These are phyloP conservation scores for Paecilomyces niveus DNA, from an alignment of 2,329 filamentous ascomycete species.

Conservation along the genomic window DNA sequence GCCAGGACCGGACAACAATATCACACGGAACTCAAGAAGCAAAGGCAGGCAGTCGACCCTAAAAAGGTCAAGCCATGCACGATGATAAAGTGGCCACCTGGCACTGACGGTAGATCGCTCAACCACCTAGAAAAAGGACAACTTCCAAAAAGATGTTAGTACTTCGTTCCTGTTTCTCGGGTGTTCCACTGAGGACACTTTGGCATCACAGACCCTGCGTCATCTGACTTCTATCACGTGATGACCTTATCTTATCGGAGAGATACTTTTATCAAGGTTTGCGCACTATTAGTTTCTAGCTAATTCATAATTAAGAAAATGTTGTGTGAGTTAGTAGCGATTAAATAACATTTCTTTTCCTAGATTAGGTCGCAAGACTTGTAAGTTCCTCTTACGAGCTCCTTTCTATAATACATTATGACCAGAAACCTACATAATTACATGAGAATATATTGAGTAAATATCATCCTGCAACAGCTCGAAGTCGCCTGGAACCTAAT, in stretches of 20 bases:
- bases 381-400: too few relatives aligned
- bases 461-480: too few relatives aligned
- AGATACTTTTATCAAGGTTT: too few relatives aligned
- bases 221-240: neutral
- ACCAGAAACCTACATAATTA: too few relatives aligned
- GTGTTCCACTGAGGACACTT: constrained; percentile 7
- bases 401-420: too few relatives aligned
- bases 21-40: neutral
- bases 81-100: neutral
- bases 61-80: neutral
- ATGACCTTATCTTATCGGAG: neutral
- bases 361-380: too few relatives aligned
- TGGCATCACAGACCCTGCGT: constrained; percentile 2
- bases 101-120: neutral
- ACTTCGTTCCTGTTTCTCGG: neutral
- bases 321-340: too few relatives aligned
- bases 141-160: neutral
- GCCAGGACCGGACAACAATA: neutral
- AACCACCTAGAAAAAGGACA: neutral
- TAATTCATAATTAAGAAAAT: too few relatives aligned
- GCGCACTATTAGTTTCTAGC: too few relatives aligned
- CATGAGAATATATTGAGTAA: too few relatives aligned
- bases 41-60: neutral
- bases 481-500: too few relatives aligned
- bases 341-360: too few relatives aligned